Evolutionary conservation across 2,329 filamentous ascomycete genomes (phyloP), one percentile per base, ranked within the genome.

Genomic region (Pseudogymnoascus sp.): DNA sequence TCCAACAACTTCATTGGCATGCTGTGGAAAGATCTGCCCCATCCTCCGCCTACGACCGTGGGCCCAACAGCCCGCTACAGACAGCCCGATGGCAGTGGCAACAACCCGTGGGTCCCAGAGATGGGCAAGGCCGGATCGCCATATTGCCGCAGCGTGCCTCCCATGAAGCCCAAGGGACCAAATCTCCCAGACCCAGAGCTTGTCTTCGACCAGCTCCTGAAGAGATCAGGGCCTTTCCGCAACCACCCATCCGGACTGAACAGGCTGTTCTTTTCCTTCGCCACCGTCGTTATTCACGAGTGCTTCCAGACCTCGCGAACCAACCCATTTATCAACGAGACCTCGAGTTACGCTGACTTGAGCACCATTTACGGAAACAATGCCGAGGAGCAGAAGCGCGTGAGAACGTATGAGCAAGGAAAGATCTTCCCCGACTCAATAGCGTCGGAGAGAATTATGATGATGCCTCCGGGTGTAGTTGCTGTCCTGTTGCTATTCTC

Each of bases 21-120:
- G 78, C 73, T 82, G 3, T 82, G 76, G 74, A 68, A 77, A 63
- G 79, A 81, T 65, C 71, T 82, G 12, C 79, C 79, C 33, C 80
- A 82, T 66, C 80, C 80, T 11, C 71, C 77, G 4, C 72, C 74
- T 2, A 78, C 77, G 18, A 65, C 76, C 11, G 75, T 77, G 39
- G 79, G 79, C 11, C 78, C 78, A 4, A 71, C 74, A 6, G 67
- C 74, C 11, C 72, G 74, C 63, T 78, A 78, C 65, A 69, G 77
- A 64, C 67, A 72, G 63, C 74, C 77, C 62, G 77, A 79, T 64
- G 77, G 77, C 4, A 71, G 75, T 36, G 70, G 71, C 18, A 79
- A 79, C 66, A 81, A 78, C 64, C 76, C 75, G 4, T 79, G 77
- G 74, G 66, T 72, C 39, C 78, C 79, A 1, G 76, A 81, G 59